Base-by-base conservation (phyloP, 192 early-diverging fungal species). In the Rhizophagus prolifer region DNA sequence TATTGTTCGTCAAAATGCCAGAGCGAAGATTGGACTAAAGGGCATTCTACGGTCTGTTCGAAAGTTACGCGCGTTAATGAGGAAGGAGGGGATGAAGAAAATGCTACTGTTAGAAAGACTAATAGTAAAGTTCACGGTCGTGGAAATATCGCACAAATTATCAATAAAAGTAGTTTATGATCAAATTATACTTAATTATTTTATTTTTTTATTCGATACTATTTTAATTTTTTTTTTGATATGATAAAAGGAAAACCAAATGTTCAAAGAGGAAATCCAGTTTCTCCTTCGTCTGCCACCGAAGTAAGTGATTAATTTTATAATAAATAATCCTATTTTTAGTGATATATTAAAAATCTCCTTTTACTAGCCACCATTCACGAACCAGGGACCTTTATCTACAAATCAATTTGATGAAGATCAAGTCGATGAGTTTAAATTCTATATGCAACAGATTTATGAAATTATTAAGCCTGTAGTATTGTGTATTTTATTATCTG, bases 371-470 rank as follows among this genome's bases (percentile, higher is more conserved):
- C 16, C 47, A 54, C 21, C 47, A 21, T 54, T 54, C 16, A 54
- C 47, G 47, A 21, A 21, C 63, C 25, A 26, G 63, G 8, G 1
- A 65, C 28, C 63, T 65, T 26, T n/a, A 28, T 28, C 63, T 16
- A 26, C 63, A 65, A 34, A 14, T 34, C 28, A 31, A 19, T 8
- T n/a, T 31, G 26, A 26, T 16, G 63, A 65, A 5, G 6, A 65
- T 14, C 63, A 65, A 25, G 63, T 34, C 8, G 88, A 90, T 28
- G 91, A 94, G 58, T 80, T 95, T 58, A 90, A 87, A 77, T 95
- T 89, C 79, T 95, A 94, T 80, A 89, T 94, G 78, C 79, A 87
- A 36, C 92, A 95, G 79, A 86, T 95, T n/a, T 93, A 91, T 80
- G 78, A 85, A 21, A 92, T 95, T 67, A 90, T 94, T 71, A 91